Percentiles rank a stretch among this genome's conserved stretches.
phyloP scores from a whole-genome alignment of 768 basidiomycete genomes.

The Xerocomus potaroensis region DNA sequence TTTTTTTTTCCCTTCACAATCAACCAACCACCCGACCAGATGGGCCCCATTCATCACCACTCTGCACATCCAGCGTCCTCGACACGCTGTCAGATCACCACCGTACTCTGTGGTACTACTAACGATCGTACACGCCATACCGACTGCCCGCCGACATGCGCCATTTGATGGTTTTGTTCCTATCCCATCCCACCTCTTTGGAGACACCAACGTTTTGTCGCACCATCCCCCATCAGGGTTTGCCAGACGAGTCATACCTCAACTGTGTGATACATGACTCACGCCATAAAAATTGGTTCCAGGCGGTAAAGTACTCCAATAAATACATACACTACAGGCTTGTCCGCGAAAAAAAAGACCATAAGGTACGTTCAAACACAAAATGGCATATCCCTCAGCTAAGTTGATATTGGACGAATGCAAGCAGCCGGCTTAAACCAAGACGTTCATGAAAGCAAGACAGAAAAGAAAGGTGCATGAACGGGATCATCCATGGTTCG shows the following conservation, averaged over 20 bases:
- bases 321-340: constrained; percentile 14
- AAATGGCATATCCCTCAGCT: constrained; percentile 10
- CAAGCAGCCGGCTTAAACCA: background rate
- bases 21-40: background rate
- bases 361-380: constrained; percentile 15
- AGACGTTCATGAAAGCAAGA: background rate
- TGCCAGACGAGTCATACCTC: constrained; percentile 4
- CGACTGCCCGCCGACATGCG: no score
- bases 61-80: background rate
- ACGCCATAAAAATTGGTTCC: background rate
- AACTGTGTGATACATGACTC: constrained; percentile 3
- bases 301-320: constrained; percentile 2
- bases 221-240: background rate
- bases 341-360: constrained; percentile 13
- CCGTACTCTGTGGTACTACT: no score
- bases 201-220: no score
- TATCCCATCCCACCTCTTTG: no score
- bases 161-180: no score
- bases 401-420: constrained; percentile 20
- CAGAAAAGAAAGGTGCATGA: background rate
- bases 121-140: no score
- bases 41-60: background rate
- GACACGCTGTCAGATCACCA: no score
- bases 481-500: background rate
- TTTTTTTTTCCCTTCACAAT: background rate